A percentile compares a stretch with the other conserved stretches of the same genome.
phyloP scores from a whole-genome alignment of 1,284 basidiomycete species.

The Puccinia coronata region DNA sequence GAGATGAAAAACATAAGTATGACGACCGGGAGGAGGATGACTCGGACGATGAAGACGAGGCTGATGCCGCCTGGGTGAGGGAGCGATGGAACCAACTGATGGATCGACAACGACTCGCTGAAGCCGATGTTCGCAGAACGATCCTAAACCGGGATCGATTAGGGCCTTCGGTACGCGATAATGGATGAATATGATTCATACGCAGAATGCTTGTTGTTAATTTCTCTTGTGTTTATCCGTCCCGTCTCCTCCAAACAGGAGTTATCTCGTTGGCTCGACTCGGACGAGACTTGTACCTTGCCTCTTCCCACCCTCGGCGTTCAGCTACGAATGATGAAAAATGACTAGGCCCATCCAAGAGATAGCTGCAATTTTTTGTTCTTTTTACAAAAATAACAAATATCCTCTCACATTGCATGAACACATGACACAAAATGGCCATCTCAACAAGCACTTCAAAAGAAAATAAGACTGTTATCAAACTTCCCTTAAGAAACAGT shows the following conservation, averaged over 20 bases:
- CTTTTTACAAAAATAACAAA: no score
- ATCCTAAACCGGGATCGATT: constrained; percentile 29
- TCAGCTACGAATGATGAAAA: constrained; percentile 28
- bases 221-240: neutral
- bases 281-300: constrained; percentile 36
- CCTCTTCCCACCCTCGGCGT: constrained; percentile 39
- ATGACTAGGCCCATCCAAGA: constrained; percentile 15
- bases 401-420: no score
- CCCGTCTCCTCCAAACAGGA: neutral
- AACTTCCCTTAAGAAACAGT: no score
- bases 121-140: constrained; percentile 21
- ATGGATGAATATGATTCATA: neutral
- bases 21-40: neutral
- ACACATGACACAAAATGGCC: no score
- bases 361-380: no score
- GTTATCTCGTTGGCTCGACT: constrained; percentile 34
- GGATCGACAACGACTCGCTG: constrained; percentile 31
- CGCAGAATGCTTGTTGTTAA: neutral
- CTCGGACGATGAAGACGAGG: neutral
- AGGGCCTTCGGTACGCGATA: constrained; percentile 30
- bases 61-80: constrained; percentile 25
- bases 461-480: no score
- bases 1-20: constrained; percentile 3
- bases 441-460: no score
- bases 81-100: constrained; percentile 31